Base-by-base conservation (phyloP, 352 stramenopile genomes). In the Pelagophyceae sp. region DNA sequence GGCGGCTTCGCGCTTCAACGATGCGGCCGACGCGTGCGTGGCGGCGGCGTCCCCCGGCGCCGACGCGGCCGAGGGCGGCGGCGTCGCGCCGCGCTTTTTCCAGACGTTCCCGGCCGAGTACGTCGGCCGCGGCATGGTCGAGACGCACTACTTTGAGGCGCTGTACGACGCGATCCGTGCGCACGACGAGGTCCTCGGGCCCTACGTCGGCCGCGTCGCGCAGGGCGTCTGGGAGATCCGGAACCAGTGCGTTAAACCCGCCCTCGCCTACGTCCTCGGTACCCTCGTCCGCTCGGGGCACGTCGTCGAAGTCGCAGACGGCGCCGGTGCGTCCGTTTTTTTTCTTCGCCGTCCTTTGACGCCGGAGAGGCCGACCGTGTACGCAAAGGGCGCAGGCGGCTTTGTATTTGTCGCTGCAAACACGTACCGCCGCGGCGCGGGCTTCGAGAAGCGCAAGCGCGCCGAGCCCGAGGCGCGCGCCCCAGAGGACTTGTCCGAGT, bases 91-190 rank as follows among this genome's bases (percentile, higher is more conserved):
- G 58, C 58, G 50, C 17, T 27, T 61, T 61, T 27, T 27, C 17
- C 32, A 2, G 58, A 65, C 58, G 58, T 29, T n/a, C 63, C 63
- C 15, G 63, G 5, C 6, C 31, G 2, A 45, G 1, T 72, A 31
- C 63, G 15, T 17, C 6, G 63, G 63, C 29, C 63, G 63, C 63
- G 31, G 1, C 31, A 15, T 5, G 29, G 31, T 72, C 31, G 63
- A 72, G 63, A 17, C 6, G 63, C 11, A 25, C 63, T 72, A 72
- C 63, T 72, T 33, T n/a, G n/a, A n/a, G n/a, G n/a, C n/a, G n/a
- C n/a, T n/a, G n/a, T n/a, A n/a, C n/a, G 45, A 54, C 45, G 23
- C 11, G 45, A 54, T 54, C 45, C 11, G 11, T 23, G 45, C 11
- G 45, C 45, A 54, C 45, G n/a, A n/a, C n/a, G n/a, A n/a, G n/a